phyloP scores from a whole-genome alignment of 1,284 basidiomycete genomes.

The Heterobasidion irregulare region DNA sequence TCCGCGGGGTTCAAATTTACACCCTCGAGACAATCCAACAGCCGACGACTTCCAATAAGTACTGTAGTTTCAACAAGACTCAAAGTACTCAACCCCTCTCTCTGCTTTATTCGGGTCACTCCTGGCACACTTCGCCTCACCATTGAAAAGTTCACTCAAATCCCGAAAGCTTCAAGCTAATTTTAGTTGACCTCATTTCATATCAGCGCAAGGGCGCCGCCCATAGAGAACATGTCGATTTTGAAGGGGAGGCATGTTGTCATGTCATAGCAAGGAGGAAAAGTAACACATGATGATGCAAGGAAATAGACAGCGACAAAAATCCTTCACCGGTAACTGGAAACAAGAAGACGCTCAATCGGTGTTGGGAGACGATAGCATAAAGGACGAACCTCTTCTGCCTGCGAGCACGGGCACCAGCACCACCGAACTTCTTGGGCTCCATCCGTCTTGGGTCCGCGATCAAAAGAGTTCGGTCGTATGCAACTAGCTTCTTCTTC shows the following conservation, averaged over 20 bases:
- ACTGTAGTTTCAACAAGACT: too few relatives aligned
- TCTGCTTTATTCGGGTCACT: too few relatives aligned
- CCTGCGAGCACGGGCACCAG: conserved; percentile 92
- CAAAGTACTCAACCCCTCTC: too few relatives aligned
- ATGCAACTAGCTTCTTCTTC: conserved; percentile 94
- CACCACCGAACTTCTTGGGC: conserved; percentile 99
- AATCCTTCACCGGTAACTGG: conserved; percentile 80
- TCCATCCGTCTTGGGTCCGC: conserved; percentile 99
- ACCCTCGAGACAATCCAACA: too few relatives aligned
- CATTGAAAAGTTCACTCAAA: too few relatives aligned
- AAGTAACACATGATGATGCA: conserved; percentile 42
- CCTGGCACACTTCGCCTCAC: too few relatives aligned
- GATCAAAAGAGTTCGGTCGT: conserved; percentile 92
- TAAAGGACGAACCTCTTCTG: conserved; percentile 72
- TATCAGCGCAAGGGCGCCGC: neutral
- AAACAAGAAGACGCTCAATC: neutral
- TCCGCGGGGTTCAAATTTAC: too few relatives aligned
- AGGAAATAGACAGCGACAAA: conserved; percentile 23
- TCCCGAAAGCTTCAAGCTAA: neutral
- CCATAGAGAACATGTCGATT: neutral
- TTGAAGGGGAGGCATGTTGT: conserved; percentile 20
- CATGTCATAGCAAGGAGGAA: conserved; percentile 35
- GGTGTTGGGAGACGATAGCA: conserved; percentile 1
- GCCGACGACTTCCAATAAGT: too few relatives aligned
- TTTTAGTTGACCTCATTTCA: neutral